These are phyloP conservation scores for Plenodomus tracheiphilus DNA, from an alignment of 2,329 filamentous ascomycete genomes.

Conservation along the genomic window DNA sequence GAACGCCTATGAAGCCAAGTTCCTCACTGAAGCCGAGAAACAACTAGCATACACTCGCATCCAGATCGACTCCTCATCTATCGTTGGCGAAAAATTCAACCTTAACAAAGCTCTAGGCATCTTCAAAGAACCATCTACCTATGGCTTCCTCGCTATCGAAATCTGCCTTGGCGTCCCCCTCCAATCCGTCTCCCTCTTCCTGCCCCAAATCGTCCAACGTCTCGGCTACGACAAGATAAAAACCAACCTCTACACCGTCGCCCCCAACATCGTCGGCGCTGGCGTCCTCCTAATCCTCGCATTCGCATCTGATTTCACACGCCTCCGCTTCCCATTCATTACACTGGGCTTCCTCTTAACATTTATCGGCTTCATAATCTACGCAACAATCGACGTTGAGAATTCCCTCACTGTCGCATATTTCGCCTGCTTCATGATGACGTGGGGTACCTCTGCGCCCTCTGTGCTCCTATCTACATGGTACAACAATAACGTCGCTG, in stretches of 20 bases:
- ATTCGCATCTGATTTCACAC: conserved; percentile 68
- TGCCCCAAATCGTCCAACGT: conserved; percentile 60
- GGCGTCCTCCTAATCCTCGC: conserved; percentile 72
- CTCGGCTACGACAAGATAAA: conserved; percentile 60
- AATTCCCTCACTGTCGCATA: conserved; percentile 68
- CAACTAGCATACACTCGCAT: conserved; percentile 72
- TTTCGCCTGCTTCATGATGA: conserved; percentile 81
- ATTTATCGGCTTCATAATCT: conserved; percentile 78
- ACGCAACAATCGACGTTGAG: conserved; percentile 68
- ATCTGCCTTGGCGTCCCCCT: conserved; percentile 63
- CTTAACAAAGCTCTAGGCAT: conserved; percentile 57
- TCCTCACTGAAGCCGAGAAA: conserved; percentile 68
- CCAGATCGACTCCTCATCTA: conserved; percentile 71
- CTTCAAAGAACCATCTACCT: conserved; percentile 58
- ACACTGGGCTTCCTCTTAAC: conserved; percentile 73
- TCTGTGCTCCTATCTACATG: conserved; percentile 69
- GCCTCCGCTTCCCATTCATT: conserved; percentile 75
- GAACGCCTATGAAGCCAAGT: conserved; percentile 65
- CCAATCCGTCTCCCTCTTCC: conserved; percentile 60
- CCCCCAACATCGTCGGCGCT: conserved; percentile 75
- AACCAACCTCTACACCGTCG: conserved; percentile 81
- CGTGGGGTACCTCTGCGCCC: conserved; percentile 75
- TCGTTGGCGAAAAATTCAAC: conserved; percentile 60
- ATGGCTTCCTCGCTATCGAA: conserved; percentile 59
- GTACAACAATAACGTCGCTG: conserved; percentile 84